Evolutionary conservation across 2,329 filamentous ascomycete species (phyloP).

Genomic region (Myriosclerotinia scirpicola): DNA sequence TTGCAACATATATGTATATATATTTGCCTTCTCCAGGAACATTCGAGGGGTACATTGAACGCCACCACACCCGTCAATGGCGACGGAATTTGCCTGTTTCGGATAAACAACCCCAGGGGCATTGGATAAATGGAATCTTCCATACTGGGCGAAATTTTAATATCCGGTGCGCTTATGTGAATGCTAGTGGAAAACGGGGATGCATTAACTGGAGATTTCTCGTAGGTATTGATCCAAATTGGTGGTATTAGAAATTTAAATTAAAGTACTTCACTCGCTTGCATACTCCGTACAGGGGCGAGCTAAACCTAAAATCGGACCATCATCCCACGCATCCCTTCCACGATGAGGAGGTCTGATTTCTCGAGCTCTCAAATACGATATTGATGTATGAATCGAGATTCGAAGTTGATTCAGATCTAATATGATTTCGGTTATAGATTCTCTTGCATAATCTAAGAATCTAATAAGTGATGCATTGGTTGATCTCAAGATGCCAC

Average conservation of each 20-base stretch:
- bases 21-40: neutral
- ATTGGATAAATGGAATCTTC: neutral
- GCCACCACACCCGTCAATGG: neutral
- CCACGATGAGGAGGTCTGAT: too few species aligned
- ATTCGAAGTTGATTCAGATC: too few species aligned
- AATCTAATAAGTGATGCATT: too few species aligned
- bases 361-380: too few species aligned
- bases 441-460: too few species aligned
- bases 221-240: neutral
- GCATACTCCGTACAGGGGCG: too few species aligned
- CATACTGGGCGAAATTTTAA: conserved; percentile 9
- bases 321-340: too few species aligned
- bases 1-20: conserved; percentile 4
- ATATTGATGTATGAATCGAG: too few species aligned
- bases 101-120: conserved; percentile 20
- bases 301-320: too few species aligned
- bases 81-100: conserved; percentile 20
- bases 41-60: conserved; percentile 8
- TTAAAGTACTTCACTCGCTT: neutral
- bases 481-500: too few species aligned
- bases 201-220: neutral
- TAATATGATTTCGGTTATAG: too few species aligned
- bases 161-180: conserved; percentile 16
- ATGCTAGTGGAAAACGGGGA: conserved; percentile 10
- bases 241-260: neutral